Base-by-base conservation (phyloP, 345 rosid genomes). In the Capsella bursapastoris region DNA sequence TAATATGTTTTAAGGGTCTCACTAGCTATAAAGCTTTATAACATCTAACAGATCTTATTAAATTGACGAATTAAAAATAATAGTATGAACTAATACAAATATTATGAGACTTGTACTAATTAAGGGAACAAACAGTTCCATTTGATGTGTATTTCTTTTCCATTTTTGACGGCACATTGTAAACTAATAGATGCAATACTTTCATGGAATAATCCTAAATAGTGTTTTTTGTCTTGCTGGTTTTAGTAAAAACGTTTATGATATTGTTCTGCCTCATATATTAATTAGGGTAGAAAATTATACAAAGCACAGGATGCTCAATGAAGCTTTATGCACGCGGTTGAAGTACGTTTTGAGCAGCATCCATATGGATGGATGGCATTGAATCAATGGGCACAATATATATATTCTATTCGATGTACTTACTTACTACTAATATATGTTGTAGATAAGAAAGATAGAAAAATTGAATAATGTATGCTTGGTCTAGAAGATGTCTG, bases 271-370 rank as follows among this genome's bases (percentile, higher is more conserved):
- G 55, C 29, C 9, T 50, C 18, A 74, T 66, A 51, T 32, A 38
- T 32, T 22, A 15, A 38, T 32, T 25, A 15, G 64, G 50, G 70
- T 53, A 68, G 43, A 59, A 56, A 50, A 9, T 29, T 28, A 16
- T 34, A 10, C 57, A 68, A 37, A 28, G 66, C 66, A 76, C 70
- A 63, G 35, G 80, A 76, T 76, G 75, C 80, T 70, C 53, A 28
- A 41, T 22, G 43, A 56, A 56, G 71, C 75, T 63, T 76, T 76
- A 77, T 70, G 66, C 71, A 77, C 80, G 71, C 80, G 80, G 75
- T 77, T 77, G 73, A 47, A 35, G 75, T 72, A 83, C 78, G 78
- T 70, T 68, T 56, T 27, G 66, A 47, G 66, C 25, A 8, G 37
- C 43, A 76, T 28, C 75, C 79, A 74, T 81, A 80, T 61, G 38